Evolutionary conservation across 768 basidiomycete genomes (phyloP), one percentile per base, ranked within the genome.

Genomic region (Lactarius trivialis): DNA sequence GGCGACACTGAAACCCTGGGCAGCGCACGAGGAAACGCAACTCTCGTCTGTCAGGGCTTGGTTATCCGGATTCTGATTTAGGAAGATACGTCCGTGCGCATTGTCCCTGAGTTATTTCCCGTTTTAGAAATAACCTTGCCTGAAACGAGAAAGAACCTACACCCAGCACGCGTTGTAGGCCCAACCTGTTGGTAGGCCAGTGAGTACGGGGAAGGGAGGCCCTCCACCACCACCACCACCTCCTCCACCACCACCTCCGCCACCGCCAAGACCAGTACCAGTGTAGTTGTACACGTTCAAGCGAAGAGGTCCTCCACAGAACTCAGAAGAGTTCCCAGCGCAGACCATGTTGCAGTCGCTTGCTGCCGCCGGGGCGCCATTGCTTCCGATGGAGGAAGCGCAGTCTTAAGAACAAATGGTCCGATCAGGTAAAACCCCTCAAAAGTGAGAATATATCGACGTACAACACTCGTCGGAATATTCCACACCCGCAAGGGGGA

Each of bases 251-350:
- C 6, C 6, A 6, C 30, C 30, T 2, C 30, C 30, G 2, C 30
- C 75, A 1, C 75, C 76, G 12, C 75, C 76, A 64, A 82, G 79
- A 26, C 83, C 75, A 0, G 78, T 81, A 0, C 85, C 86, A 43
- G 86, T 89, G 65, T 82, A 88, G 70, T 88, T 86, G 71, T 87
- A 90, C 2, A 85, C 71, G 56, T 81, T 86, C 21, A 90, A 74
- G 48, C 81, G 75, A 68, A 85, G 78, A 0, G 88, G 85, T 37
- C 89, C 89, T 26, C 89, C 89, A 65, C 89, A 91, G 62, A 83
- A 84, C 68, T 89, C 83, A 0, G 82, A 76, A 39, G 72, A 73
- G 62, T 86, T 84, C 12, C 87, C 88, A 2, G 71, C 72, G 69
- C 88, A 91, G 32, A 77, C 64, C 86, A 88, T 89, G 67, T 77